Base-by-base conservation (phyloP, 129 eudicot genomes). In the Flaveria ramosissima region DNA sequence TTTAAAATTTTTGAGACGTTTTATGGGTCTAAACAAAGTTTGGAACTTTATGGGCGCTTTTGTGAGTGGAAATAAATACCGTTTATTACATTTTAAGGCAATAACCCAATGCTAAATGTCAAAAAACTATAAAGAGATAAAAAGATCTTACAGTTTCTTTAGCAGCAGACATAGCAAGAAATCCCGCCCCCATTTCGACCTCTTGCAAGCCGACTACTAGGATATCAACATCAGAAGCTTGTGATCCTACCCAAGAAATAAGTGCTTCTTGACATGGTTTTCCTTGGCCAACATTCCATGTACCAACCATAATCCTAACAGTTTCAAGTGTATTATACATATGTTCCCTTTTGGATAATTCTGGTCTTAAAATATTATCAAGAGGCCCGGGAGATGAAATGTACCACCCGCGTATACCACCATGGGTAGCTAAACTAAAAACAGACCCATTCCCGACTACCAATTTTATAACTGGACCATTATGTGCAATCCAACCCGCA, bases 121-220 rank as follows among this genome's bases (percentile, higher is more conserved):
- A 68, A 46, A 13, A 12, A 56, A 15, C 70, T 30, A 30, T 8
- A n/a, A 9, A 74, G 50, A 67, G 52, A 56, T 45, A 27, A 32
- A 77, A 70, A 73, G 41, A 71, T 61, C 97, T 88, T 83, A 95
- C 99, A 70, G 96, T 91, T 88, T 95, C 99, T 95, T 95, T 95
- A 11, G 99, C 99, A 42, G 99, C 99, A 16, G 99, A 95, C 99
- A 95, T 95, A 21, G 99, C 99, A 66, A 95, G 96, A 85, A 95
- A 95, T 9, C 99, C 97, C 0, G 97, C 99, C 11, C 97, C 99
- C 99, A 94, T 94, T 78, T 94, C 99, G 57, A 94, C 99, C 81
- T 94, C 99, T 80, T 94, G 99, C 85, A 91, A 86, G 56, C 99
- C 97, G 51, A 91, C 85, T 68, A 94, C 96, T 26, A 91, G 78